A percentile compares a stretch with the other conserved stretches of the same genome.
phyloP scores from a whole-genome alignment of 1,284 basidiomycete species.

The Omphalotus olearius region DNA sequence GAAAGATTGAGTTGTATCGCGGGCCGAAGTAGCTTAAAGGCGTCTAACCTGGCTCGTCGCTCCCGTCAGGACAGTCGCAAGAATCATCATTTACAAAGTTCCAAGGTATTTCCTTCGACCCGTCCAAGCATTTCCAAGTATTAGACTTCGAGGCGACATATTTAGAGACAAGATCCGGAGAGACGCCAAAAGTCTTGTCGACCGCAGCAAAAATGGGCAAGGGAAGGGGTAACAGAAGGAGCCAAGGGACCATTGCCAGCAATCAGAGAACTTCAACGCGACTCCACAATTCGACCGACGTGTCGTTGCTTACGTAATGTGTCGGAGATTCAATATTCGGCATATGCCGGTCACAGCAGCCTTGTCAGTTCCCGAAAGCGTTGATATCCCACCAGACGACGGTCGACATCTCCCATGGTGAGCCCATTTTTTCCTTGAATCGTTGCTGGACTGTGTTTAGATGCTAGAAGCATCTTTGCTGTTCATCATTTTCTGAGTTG shows the following conservation, averaged over 20 bases:
- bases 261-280: constrained; percentile 1
- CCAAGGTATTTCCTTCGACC: constrained; percentile 70
- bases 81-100: constrained; percentile 89
- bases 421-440: background rate
- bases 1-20: background rate
- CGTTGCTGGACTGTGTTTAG: background rate
- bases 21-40: background rate
- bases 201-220: constrained; percentile 30
- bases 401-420: constrained; percentile 5
- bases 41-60: constrained; percentile 81
- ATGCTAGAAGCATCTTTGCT: background rate
- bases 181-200: constrained; percentile 47
- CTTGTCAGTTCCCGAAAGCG: background rate
- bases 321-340: background rate
- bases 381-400: background rate
- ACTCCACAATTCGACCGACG: background rate
- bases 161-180: constrained; percentile 39
- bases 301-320: background rate
- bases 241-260: constrained; percentile 41
- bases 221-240: constrained; percentile 34
- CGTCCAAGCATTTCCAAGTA: constrained; percentile 72
- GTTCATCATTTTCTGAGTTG: background rate
- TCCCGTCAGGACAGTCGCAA: constrained; percentile 92
- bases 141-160: constrained; percentile 44
- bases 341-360: background rate